Evolutionary conservation across 345 rosid genomes (phyloP), one percentile per base, ranked within the genome.

Genomic region (Lumnitzera racemosa): DNA sequence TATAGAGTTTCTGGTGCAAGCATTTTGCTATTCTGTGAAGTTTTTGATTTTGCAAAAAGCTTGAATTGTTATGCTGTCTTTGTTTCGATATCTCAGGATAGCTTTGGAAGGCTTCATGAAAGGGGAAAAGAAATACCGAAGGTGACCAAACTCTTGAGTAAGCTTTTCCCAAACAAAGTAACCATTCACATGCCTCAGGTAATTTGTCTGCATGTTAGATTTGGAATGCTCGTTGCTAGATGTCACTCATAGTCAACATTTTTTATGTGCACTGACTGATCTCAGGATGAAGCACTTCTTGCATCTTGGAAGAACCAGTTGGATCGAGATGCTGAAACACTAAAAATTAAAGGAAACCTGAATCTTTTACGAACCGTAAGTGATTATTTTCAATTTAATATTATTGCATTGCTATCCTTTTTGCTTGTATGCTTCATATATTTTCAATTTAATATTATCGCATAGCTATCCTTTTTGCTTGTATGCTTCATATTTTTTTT

Each of bases 121-220:
- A 77, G 81, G 70, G 91, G 87, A 48, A 86, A 91, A 76, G 96
- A 86, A 76, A 80, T 83, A 64, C 83, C 90, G 3, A 82, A 83
- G 76, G 82, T 80, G 57, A 80, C 87, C 13, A 81, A 88, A 72
- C 76, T 73, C 73, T 76, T 88, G 64, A 70, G 76, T 20, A 81
- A 88, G 80, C 95, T 88, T 78, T 91, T 91, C 75, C 86, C 84
- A 10, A 91, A 91, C 64, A 84, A 86, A 91, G 89, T 91, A 50
- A 79, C 83, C 31, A 81, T 88, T 76, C 89, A 91, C 72, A 70
- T 84, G 86, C 96, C 98, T 47, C 96, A 86, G 92, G 98, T 91
- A 53, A 27, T 53, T 47, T 27, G 14, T 14, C 53, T 48, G 68
- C 64, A 55, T 56, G 53, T 24, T 67, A 52, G 55, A 51, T 58